Evolutionary conservation across 345 rosid species (phyloP).

Genomic region (Gossypium sturtianum): DNA sequence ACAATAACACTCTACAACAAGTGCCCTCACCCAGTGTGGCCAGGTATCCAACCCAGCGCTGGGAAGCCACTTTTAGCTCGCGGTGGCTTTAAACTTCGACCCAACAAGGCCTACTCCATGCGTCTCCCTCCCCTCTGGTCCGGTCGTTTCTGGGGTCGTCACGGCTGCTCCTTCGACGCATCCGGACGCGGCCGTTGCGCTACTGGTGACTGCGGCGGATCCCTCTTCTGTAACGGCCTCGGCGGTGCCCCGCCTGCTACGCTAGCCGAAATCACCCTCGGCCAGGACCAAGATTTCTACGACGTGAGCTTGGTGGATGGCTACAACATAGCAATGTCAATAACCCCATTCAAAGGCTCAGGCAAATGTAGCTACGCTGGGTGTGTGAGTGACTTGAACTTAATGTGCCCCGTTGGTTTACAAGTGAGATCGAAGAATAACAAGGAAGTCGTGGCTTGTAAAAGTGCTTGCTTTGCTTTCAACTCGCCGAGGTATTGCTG

Average conservation of each 20-base stretch:
- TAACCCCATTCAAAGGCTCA: conserved; percentile 61
- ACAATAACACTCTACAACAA: conserved; percentile 65
- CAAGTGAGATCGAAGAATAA: conserved; percentile 66
- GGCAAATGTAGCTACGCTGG: conserved; percentile 90
- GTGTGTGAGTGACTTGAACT: conserved; percentile 75
- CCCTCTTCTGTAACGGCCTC: conserved; percentile 68
- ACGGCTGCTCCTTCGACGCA: conserved; percentile 72
- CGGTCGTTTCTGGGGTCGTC: conserved; percentile 97
- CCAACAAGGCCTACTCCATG: conserved; percentile 53
- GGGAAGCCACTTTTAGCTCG: conserved; percentile 68
- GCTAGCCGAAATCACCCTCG: conserved; percentile 80
- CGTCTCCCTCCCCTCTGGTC: conserved; percentile 81
- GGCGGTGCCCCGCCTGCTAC: conserved; percentile 95
- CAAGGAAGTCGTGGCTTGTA: conserved; percentile 69
- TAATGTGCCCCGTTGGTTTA: conserved; percentile 75
- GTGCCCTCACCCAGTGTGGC: conserved; percentile 85
- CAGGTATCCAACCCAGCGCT: conserved; percentile 85
- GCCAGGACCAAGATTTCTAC: conserved; percentile 74
- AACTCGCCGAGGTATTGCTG: conserved; percentile 91
- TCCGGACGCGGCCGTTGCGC: conserved; percentile 74
- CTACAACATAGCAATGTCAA: conserved; percentile 81
- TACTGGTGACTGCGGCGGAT: conserved; percentile 87
- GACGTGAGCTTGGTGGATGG: conserved; percentile 96
- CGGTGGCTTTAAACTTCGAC: conserved; percentile 74
- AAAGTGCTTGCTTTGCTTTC: conserved; percentile 85